Evolutionary conservation across 2,329 filamentous ascomycete species (phyloP).

Genomic region (Phialocephala sp.): DNA sequence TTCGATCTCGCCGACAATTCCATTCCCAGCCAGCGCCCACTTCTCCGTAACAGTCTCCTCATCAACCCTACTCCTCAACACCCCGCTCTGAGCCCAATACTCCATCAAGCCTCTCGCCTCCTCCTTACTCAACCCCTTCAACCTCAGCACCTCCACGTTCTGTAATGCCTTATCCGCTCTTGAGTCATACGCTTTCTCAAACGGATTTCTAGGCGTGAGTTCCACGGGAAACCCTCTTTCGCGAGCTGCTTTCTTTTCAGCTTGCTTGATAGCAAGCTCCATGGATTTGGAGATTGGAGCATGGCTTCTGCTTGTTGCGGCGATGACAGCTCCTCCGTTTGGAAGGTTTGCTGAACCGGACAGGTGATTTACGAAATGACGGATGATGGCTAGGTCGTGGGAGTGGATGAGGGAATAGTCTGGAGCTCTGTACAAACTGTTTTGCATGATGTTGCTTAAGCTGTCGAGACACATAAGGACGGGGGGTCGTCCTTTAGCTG

Average conservation of each 20-base stretch:
- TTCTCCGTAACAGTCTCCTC: conserved; percentile 77
- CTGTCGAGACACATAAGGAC: conserved; percentile 81
- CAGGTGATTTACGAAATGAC: conserved; percentile 76
- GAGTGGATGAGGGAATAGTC: conserved; percentile 79
- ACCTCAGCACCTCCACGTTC: conserved; percentile 56
- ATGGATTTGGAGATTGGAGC: conserved; percentile 67
- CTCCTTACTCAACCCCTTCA: conserved; percentile 71
- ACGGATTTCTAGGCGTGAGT: conserved; percentile 56
- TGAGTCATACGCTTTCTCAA: conserved; percentile 60
- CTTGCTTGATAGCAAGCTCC: conserved; percentile 68
- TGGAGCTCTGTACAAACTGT: conserved; percentile 75
- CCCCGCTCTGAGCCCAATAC: conserved; percentile 88
- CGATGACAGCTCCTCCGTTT: conserved; percentile 82
- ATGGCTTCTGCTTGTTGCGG: conserved; percentile 76
- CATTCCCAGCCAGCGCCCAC: conserved; percentile 82
- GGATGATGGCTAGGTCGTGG: conserved; percentile 79
- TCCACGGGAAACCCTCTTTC: conserved; percentile 34
- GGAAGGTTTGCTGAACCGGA: conserved; percentile 60
- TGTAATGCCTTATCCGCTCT: conserved; percentile 60
- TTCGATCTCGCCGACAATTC: conserved; percentile 86
- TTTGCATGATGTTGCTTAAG: conserved; percentile 79
- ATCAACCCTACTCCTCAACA: conserved; percentile 73
- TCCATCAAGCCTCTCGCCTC: conserved; percentile 86
- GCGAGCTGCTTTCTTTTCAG: conserved; percentile 39
- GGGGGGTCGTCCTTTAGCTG: conserved; percentile 52